Evolutionary conservation across 306 rosid genomes (phyloP).

Genomic region (Heteromeles arbutifolia): DNA sequence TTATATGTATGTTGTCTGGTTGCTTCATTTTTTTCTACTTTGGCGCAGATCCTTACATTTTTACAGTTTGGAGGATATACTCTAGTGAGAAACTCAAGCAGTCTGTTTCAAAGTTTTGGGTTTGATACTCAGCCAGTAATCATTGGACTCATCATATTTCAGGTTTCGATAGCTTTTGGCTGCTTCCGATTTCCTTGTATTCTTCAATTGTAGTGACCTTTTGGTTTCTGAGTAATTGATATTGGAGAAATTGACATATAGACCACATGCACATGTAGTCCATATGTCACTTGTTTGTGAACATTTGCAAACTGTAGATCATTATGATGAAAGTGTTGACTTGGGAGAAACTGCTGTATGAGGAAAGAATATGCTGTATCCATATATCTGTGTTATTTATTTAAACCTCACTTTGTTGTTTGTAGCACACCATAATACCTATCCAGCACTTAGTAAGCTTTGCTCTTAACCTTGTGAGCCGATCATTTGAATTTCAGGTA

Average conservation of each 20-base stretch:
- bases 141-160: conserved; percentile 85
- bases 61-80: conserved; percentile 98
- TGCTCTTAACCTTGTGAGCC: conserved; percentile 86
- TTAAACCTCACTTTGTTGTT: conserved; percentile 21
- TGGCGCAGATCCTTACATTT: conserved; percentile 72
- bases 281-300: neutral
- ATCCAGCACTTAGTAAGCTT: conserved; percentile 86
- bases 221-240: neutral
- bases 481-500: conserved; percentile 93
- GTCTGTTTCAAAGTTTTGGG: conserved; percentile 84
- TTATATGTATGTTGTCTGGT: conserved; percentile 10
- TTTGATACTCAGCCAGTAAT: conserved; percentile 93
- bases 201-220: neutral
- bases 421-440: conserved; percentile 89
- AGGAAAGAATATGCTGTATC: neutral
- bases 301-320: neutral
- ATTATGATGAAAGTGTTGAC: neutral
- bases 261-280: neutral
- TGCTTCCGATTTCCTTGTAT: neutral
- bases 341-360: neutral
- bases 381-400: neutral
- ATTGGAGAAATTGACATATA: neutral
- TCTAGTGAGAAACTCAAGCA: conserved; percentile 80
- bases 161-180: conserved; percentile 37
- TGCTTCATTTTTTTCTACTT: conserved; percentile 8